These are phyloP conservation scores for Rhodotorula toruloides DNA, from an alignment of 768 basidiomycete genomes.

Conservation along the genomic window DNA sequence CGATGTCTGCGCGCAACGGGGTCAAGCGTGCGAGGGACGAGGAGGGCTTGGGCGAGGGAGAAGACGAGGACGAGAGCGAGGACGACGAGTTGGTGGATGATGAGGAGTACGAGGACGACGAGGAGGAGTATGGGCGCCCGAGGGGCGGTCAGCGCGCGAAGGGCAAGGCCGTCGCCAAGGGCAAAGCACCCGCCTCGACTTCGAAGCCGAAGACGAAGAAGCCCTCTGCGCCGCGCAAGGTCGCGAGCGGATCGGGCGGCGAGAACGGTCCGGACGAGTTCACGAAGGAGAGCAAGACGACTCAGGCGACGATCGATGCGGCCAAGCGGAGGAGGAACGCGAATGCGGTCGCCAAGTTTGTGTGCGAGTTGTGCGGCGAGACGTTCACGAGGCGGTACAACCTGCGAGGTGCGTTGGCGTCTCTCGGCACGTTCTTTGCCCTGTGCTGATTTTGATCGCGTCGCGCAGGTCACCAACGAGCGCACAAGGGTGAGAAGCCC, in stretches of 20 bases:
- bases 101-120: neutral
- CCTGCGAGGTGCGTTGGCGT: conserved; percentile 60
- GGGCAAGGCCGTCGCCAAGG: too few relatives aligned
- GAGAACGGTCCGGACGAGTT: conserved; percentile 12
- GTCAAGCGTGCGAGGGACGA: neutral
- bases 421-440: neutral
- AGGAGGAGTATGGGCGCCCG: neutral
- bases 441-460: neutral
- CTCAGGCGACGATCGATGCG: conserved; percentile 38
- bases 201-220: conserved; percentile 6
- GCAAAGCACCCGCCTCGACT: too few relatives aligned
- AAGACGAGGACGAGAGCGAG: conserved; percentile 1
- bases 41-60: neutral
- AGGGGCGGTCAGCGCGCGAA: neutral
- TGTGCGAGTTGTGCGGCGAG: conserved; percentile 58
- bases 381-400: conserved; percentile 92
- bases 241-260: neutral
- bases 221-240: neutral
- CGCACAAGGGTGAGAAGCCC: conserved; percentile 80
- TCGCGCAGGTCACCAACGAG: conserved; percentile 74
- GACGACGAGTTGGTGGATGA: neutral
- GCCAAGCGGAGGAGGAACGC: conserved; percentile 34
- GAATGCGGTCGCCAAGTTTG: conserved; percentile 31
- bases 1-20: neutral
- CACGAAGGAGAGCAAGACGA: conserved; percentile 34